Evolutionary conservation across 371 early-diverging fungal species (phyloP).

Genomic region (Rhizopus delemar): DNA sequence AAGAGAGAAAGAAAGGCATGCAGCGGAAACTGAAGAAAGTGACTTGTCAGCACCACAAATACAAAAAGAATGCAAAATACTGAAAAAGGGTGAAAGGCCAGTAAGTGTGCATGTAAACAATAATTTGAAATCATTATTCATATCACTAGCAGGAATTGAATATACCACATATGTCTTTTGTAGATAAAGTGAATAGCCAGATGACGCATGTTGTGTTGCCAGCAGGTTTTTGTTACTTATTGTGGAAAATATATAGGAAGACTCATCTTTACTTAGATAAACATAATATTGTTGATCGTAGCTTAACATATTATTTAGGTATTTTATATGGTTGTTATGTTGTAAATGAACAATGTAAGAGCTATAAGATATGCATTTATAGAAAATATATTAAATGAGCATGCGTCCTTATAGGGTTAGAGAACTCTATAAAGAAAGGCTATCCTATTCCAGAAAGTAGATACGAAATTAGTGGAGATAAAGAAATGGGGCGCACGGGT

Average conservation of each 20-base stretch:
- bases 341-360: constrained; percentile 16
- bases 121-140: not conserved
- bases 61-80: not conserved
- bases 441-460: constrained; percentile 5
- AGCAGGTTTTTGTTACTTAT: constrained; percentile 4
- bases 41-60: not conserved
- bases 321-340: constrained; percentile 20
- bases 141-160: constrained; percentile 1
- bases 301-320: constrained; percentile 11
- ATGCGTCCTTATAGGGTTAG: constrained; percentile 14
- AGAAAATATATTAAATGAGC: not conserved
- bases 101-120: not conserved
- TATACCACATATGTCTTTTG: constrained; percentile 1
- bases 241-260: not conserved
- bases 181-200: not conserved
- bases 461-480: constrained; percentile 19
- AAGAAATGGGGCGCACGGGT: constrained; percentile 19
- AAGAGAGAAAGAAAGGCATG: not conserved
- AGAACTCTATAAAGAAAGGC: constrained; percentile 11
- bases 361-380: not conserved
- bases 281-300: constrained; percentile 2
- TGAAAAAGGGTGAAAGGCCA: not conserved
- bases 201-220: constrained; percentile 13
- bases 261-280: not conserved
- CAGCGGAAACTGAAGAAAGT: not conserved